Base-by-base conservation (phyloP, 352 stramenopile genomes). In the Phytopythium chamaehyphon region DNA sequence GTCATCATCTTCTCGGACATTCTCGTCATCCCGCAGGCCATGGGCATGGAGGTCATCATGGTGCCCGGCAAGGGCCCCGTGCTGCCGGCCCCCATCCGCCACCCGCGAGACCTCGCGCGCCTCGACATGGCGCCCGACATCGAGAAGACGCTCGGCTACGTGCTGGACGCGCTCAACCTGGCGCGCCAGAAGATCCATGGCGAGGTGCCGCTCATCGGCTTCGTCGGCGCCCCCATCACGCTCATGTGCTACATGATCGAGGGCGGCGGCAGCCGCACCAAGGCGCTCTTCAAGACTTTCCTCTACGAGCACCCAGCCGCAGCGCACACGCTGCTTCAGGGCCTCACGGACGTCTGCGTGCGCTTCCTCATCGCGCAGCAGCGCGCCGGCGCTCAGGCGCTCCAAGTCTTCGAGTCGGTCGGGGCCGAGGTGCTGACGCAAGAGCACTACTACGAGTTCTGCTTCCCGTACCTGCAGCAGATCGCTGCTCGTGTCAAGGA, bases 1-100 rank as follows among this genome's bases (percentile, higher is more conserved):
- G 95, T 98, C 23, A 99, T 99, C 70, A 93, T 99, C 54, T 99
- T 99, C 75, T 98, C 86, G 44, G 97, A 99, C 63, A 99, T 99
- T 69, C 71, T 99, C 19, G 96, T 99, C n/a, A 90, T 99, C 49
- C 90, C 95, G 6, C 88, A 99, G 76, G 96, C 97, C 28, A 90
- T 99, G 69, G 93, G 94, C 16, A 97, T 99, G 71, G 69, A 97
- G 51, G 95, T 98, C 11, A 93, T 88, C 39, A 99, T 99, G 96
- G 86, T 96, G 5, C 73, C 94, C 6, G 96, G 95, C 33, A 83
- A 97, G 12, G 97, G 97, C 3, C 98, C 82, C 21, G 86, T 94
- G 54, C 65, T 92, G 28, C 76, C 75, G 10, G 62, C 64, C 26
- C 84, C 88, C 31, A 89, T 94, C 51, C 76, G 85, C 45, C 73